A percentile compares a stretch with the other conserved stretches of the same genome.
Conservation (phyloP, 257 asterid species). For the Mentha longifolia region DNA sequence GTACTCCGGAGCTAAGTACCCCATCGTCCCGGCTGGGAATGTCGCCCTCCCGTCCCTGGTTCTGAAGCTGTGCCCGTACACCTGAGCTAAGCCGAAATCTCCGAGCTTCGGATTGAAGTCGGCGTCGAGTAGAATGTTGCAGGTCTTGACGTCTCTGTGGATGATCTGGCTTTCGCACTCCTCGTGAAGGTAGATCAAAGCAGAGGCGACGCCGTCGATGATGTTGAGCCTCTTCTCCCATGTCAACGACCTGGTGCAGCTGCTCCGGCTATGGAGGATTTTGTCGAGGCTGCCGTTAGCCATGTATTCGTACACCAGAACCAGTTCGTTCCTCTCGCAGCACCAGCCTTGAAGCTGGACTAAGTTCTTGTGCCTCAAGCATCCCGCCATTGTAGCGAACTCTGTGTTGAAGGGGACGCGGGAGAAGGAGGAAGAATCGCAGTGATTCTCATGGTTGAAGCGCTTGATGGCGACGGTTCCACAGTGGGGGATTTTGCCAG, state of each 20-base stretch:
- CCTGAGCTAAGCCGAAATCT: constrained; percentile 81
- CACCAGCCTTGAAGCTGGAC: constrained; percentile 88
- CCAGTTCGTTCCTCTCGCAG: constrained; percentile 73
- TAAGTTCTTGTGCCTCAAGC: constrained; percentile 76
- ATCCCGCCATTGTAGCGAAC: constrained; percentile 76
- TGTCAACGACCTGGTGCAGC: constrained; percentile 44
- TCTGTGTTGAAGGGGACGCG: constrained; percentile 64
- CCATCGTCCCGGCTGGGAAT: constrained; percentile 85
- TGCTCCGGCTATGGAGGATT: constrained; percentile 43
- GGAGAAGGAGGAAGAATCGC: constrained; percentile 42
- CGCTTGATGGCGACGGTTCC: constrained; percentile 79
- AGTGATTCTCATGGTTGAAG: constrained; percentile 48
- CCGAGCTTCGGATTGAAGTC: constrained; percentile 76
- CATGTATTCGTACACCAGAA: constrained; percentile 75
- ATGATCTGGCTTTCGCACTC: constrained; percentile 77
- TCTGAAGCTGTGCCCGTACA: constrained; percentile 50
- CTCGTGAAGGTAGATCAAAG: constrained; percentile 72
- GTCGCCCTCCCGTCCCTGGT: constrained; percentile 48
- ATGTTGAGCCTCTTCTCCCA: constrained; percentile 73
- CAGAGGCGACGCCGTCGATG: constrained; percentile 66
- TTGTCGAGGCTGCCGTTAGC: constrained; percentile 70
- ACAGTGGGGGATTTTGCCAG: constrained; percentile 59
- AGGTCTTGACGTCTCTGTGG: constrained; percentile 77
- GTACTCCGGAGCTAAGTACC: constrained; percentile 84
- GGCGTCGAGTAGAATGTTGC: constrained; percentile 70